Percentiles rank a stretch among this genome's conserved stretches.
These are phyloP conservation scores for Miamiensis avidus DNA, from an alignment of 169 alveolate species.

Conservation along the genomic window DNA sequence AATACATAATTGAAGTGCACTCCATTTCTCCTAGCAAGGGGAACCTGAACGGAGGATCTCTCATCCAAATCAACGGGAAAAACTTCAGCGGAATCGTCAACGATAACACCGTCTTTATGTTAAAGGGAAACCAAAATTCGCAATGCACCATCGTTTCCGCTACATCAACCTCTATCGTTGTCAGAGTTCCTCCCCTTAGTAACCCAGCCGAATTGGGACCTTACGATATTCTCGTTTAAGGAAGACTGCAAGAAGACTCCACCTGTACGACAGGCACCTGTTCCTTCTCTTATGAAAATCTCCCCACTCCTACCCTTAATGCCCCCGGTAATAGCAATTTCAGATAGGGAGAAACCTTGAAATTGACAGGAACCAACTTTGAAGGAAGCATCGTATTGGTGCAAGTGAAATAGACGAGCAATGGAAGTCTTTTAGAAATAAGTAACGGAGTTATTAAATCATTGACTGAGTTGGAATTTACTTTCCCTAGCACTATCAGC, in stretches of 20 bases:
- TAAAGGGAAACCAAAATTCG: neutral
- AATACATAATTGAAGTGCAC: neutral
- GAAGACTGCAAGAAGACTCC: neutral
- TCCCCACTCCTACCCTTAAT: neutral
- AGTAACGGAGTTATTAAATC: neutral
- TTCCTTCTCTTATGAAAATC: neutral
- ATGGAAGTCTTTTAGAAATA: too few species aligned
- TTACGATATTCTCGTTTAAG: neutral
- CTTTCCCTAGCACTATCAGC: neutral
- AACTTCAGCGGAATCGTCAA: neutral
- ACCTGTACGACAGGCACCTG: neutral
- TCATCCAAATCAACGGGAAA: neutral
- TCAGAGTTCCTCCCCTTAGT: neutral
- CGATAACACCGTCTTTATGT: neutral
- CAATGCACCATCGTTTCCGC: neutral
- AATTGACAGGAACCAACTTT: neutral
- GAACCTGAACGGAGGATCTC: neutral
- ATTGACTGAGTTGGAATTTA: neutral
- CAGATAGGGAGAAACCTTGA: neutral
- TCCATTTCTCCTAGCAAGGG: neutral
- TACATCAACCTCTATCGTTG: neutral
- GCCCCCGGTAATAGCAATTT: neutral
- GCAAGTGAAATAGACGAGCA: too few species aligned
- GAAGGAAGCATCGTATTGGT: too few species aligned
- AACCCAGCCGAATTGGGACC: neutral